These are phyloP conservation scores for Gelatoporia subvermispora DNA, from an alignment of 768 basidiomycete genomes.

Conservation along the genomic window DNA sequence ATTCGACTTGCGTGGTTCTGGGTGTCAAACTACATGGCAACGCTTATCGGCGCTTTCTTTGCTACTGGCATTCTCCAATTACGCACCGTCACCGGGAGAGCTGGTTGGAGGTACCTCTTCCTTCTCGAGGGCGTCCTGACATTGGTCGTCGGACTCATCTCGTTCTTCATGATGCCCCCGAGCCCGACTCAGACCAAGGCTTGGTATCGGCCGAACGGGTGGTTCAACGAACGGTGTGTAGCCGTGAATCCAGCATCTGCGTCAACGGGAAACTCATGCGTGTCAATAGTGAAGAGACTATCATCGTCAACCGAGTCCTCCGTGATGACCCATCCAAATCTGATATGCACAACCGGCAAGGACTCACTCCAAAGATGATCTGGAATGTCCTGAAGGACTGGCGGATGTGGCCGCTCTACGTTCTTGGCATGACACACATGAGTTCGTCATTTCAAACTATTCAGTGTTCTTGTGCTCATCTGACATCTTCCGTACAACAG, in stretches of 20 bases:
- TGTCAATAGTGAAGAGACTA: slow-evolving; percentile 51
- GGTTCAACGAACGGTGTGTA: slow-evolving; percentile 54
- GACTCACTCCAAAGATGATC: slow-evolving; percentile 44
- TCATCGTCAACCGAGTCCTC: slow-evolving; percentile 59
- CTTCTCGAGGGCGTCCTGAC: slow-evolving; percentile 51
- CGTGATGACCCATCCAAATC: slow-evolving; percentile 65
- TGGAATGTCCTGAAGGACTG: slow-evolving; percentile 51
- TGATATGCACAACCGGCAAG: slow-evolving; percentile 71
- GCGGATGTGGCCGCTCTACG: slow-evolving; percentile 63
- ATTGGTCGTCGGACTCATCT: slow-evolving; percentile 41
- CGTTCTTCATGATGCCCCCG: slow-evolving; percentile 57
- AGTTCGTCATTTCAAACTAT: slow-evolving; percentile 27
- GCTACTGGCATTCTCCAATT: slow-evolving; percentile 58
- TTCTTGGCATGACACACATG: slow-evolving; percentile 50
- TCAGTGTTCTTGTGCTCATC: not conserved
- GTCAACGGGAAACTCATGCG: no score
- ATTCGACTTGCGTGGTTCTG: slow-evolving; percentile 70
- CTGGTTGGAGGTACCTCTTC: slow-evolving; percentile 59
- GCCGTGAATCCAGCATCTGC: no score
- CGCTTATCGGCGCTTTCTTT: slow-evolving; percentile 57
- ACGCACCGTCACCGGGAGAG: slow-evolving; percentile 46
- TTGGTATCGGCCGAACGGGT: slow-evolving; percentile 56
- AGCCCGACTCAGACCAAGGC: slow-evolving; percentile 61
- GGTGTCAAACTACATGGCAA: slow-evolving; percentile 51
- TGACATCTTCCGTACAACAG: slow-evolving; percentile 21